phyloP scores from a whole-genome alignment of 257 asterid species.

The Solanum boliviense region DNA sequence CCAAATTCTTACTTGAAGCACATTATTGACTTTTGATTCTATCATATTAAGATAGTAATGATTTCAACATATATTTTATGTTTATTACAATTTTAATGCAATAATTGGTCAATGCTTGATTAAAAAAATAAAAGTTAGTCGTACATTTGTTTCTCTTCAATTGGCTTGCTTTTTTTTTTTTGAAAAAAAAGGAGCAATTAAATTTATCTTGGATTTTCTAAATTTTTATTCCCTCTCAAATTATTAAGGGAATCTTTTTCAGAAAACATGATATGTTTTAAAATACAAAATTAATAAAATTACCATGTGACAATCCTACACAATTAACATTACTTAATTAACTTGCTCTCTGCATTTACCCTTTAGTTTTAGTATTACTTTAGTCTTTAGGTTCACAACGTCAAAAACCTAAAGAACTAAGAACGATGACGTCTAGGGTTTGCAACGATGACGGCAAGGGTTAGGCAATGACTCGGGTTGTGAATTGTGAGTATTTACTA shows the following conservation, averaged over 20 bases:
- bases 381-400: too few relatives aligned
- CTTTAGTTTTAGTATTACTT: too few relatives aligned
- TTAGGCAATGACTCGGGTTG: too few relatives aligned
- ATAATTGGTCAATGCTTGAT: not conserved
- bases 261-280: not conserved
- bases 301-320: not conserved
- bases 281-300: not conserved
- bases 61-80: not conserved
- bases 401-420: too few relatives aligned
- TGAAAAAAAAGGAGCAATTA: not conserved
- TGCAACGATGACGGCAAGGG: too few relatives aligned
- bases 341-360: too few relatives aligned
- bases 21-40: not conserved
- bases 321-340: too few relatives aligned
- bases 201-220: not conserved
- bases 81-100: not conserved
- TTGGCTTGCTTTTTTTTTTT: not conserved
- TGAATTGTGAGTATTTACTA: too few relatives aligned
- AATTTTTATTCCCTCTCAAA: not conserved
- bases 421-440: too few relatives aligned
- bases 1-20: not conserved
- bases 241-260: not conserved
- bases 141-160: not conserved
- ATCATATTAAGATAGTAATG: not conserved
- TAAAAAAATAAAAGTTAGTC: not conserved